Percentiles rank a stretch among this genome's conserved stretches.
Conservation (phyloP, 257 asterid species). For the Solanum paucissectum region DNA sequence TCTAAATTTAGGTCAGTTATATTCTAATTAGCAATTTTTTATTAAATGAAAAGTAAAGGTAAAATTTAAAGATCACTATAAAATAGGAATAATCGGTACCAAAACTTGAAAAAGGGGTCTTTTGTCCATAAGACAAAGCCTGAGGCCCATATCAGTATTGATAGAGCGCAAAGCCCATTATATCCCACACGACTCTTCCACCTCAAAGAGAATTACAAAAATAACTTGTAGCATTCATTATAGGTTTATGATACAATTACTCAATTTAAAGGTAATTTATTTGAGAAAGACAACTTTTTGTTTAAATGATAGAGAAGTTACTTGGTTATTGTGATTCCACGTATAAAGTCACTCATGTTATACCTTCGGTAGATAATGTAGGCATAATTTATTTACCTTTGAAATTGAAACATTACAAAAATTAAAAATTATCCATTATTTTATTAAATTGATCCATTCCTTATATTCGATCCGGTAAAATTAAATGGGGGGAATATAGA, state of each 20-base stretch:
- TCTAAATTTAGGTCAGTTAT: too few species aligned
- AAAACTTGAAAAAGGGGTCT: neutral
- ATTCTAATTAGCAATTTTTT: too few species aligned
- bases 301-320: neutral
- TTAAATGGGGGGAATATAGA: neutral
- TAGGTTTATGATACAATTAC: neutral
- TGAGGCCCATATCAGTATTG: neutral
- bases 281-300: neutral
- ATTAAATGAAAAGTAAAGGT: neutral
- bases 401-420: neutral
- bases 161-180: neutral
- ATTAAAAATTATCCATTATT: neutral
- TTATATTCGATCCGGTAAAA: neutral
- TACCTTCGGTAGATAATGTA: neutral
- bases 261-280: neutral
- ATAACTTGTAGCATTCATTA: neutral
- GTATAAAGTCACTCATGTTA: neutral
- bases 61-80: neutral
- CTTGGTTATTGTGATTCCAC: neutral
- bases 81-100: too few species aligned
- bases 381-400: neutral
- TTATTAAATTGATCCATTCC: neutral
- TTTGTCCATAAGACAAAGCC: too few species aligned
- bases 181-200: neutral
- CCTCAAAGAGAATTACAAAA: neutral